Base-by-base conservation (phyloP, 148 eudicot genomes). In the Arctostaphylos glauca region DNA sequence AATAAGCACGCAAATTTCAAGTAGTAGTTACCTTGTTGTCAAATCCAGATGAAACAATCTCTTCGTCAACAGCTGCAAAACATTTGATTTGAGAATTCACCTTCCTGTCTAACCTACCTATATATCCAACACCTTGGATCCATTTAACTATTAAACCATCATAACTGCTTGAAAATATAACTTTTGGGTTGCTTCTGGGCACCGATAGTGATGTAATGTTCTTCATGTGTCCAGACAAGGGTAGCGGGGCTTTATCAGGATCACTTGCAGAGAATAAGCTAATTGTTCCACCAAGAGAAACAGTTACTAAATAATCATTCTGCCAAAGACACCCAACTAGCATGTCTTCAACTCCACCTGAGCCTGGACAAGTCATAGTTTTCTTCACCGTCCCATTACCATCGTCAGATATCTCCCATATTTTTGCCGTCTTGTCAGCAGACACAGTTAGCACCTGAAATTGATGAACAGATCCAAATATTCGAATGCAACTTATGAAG, bases 271-370 rank as follows among this genome's bases (percentile, higher is more conserved):
- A 89, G 88, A 85, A 96, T 84, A 94, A 38, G 83, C 81, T 86
- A 72, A 96, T 89, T 68, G 90, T 89, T 83, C 99, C 99, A 84
- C 97, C 98, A 80, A 96, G 99, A 84, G 99, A 94, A 86, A 96
- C 91, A 72, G 92, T 92, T 79, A 96, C 90, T 21, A 96, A 83
- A 83, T 86, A 82, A 83, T 94, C 95, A 87, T 96, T 96, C 86
- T 90, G 97, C 99, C 99, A 96, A 76, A 96, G 97, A 86, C 99
- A 90, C 84, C 99, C 99, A 83, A 96, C 98, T 44, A 94, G 83
- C 99, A 96, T 96, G 87, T 94, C 99, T 72, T 94, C 98, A 56
- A 93, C 91, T 81, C 98, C 97, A 81, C 97, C 98, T 72, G 95
- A 91, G 83, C 92, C 93, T 80, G 94, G 89, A 84, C 92, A 86